Evolutionary conservation across 768 basidiomycete genomes (phyloP), one percentile per base, ranked within the genome.

Genomic region (Coprinopsis cinerea): DNA sequence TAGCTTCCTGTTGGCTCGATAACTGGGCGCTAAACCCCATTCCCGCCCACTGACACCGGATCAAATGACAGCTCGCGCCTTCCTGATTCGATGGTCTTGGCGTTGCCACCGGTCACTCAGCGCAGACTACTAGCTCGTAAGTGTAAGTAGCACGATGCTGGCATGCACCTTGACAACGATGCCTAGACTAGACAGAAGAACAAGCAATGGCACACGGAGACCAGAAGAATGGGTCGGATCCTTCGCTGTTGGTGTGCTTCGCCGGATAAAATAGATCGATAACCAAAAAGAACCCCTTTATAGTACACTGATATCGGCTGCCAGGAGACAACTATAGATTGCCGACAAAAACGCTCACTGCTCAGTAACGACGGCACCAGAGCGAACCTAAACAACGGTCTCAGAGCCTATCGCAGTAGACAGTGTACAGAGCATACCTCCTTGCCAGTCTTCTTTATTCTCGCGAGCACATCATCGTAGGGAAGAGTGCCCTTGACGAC

Each of bases 401-500:
- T 36, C 23, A 40, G 14, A 15, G 39, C 48, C 28, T 17, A 26
- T 13, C 15, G n/a, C n/a, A 36, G 13, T 22, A 11, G 26, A 13
- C 11, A 22, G 32, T 28, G 15, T 41, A 30, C 20, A 9, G 15
- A 4, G 61, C 69, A 3, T 46, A 89, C 91, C 83, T 88, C 78
- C 68, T 93, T 93, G 55, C 92, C 92, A 9, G 92, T 95, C 79
- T 92, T 94, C 76, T 81, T 79, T 61, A 95, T 90, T 72, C 75
- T 87, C 46, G 70, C 82, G 11, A 79, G 66, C 40, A 92, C 70
- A 2, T 73, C 72, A 0, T 90, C 87, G 62, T 86, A 88, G 15
- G 75, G 58, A 9, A 79, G 70, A 2, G 69, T 64, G 10, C 80
- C 81, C 9, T 64, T 81, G 42, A 94, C 89, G 46, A 78, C 46